phyloP scores from a whole-genome alignment of 2,329 filamentous ascomycete genomes.

The Didymella lethalis region DNA sequence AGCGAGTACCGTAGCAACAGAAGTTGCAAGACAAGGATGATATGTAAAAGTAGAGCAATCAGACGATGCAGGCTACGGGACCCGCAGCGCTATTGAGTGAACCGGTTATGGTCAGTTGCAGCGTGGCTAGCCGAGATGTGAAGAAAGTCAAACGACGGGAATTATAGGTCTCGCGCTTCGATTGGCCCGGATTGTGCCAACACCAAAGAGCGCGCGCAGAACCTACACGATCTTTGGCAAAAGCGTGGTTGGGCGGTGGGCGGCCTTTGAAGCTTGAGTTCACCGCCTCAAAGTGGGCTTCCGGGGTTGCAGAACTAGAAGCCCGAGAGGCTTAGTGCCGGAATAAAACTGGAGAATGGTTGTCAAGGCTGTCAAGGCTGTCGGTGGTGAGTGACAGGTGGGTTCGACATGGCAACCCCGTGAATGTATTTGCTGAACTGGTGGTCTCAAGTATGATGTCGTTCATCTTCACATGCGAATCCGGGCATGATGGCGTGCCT shows the following conservation, averaged over 20 bases:
- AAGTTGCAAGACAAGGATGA: constrained; percentile 18
- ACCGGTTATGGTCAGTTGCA: constrained; percentile 31
- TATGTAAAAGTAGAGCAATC: constrained; percentile 32
- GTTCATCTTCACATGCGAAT: constrained; percentile 41
- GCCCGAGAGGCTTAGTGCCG: constrained; percentile 29
- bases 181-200: constrained; percentile 33
- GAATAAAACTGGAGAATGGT: constrained; percentile 37
- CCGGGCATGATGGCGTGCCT: constrained; percentile 4
- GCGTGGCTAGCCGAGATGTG: constrained; percentile 22
- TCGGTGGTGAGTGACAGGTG: constrained; percentile 30
- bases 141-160: constrained; percentile 27
- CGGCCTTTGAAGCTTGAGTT: constrained; percentile 35
- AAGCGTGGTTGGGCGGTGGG: constrained; percentile 31
- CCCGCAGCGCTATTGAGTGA: constrained; percentile 36
- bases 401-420: constrained; percentile 32
- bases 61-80: constrained; percentile 32
- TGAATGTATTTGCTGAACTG: constrained; percentile 19
- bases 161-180: constrained; percentile 32
- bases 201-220: constrained; percentile 28
- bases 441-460: constrained; percentile 33
- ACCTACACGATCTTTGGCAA: constrained; percentile 29
- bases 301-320: constrained; percentile 28
- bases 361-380: constrained; percentile 20
- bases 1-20: constrained; percentile 10
- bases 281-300: constrained; percentile 39